Evolutionary conservation across 2,329 filamentous ascomycete genomes (phyloP).

Genomic region (Penicillium sp.): DNA sequence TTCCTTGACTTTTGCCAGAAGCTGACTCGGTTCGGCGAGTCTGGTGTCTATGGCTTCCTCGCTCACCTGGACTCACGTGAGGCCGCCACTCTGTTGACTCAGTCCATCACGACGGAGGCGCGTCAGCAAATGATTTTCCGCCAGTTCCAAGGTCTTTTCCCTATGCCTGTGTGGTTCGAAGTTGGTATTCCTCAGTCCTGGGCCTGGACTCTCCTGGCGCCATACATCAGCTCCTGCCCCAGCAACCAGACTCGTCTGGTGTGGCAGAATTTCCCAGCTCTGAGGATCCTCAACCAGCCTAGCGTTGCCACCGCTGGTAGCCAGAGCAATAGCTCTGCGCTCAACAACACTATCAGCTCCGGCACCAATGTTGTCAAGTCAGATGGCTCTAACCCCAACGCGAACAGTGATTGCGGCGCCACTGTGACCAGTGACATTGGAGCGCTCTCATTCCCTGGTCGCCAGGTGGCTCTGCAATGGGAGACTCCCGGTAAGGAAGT

Average conservation of each 20-base stretch:
- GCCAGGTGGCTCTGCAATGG: conserved; percentile 72
- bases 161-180: conserved; percentile 83
- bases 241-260: conserved; percentile 71
- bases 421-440: conserved; percentile 70
- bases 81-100: conserved; percentile 71
- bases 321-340: conserved; percentile 56
- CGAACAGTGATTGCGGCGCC: conserved; percentile 60
- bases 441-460: conserved; percentile 75
- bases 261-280: conserved; percentile 82
- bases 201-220: conserved; percentile 80
- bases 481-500: conserved; percentile 68
- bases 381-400: conserved; percentile 61
- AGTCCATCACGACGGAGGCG: conserved; percentile 77
- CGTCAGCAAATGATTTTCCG: conserved; percentile 85
- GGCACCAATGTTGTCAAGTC: conserved; percentile 44
- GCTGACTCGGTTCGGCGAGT: conserved; percentile 79
- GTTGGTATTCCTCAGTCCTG: conserved; percentile 79
- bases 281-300: conserved; percentile 74
- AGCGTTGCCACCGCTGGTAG: conserved; percentile 55
- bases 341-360: conserved; percentile 62
- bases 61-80: conserved; percentile 76
- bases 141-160: conserved; percentile 77
- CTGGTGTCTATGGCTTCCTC: conserved; percentile 79
- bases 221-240: conserved; percentile 78
- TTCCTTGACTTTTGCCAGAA: conserved; percentile 85